Conservation (phyloP, 768 basidiomycete genomes). For the Rhodotorula paludigena region DNA sequence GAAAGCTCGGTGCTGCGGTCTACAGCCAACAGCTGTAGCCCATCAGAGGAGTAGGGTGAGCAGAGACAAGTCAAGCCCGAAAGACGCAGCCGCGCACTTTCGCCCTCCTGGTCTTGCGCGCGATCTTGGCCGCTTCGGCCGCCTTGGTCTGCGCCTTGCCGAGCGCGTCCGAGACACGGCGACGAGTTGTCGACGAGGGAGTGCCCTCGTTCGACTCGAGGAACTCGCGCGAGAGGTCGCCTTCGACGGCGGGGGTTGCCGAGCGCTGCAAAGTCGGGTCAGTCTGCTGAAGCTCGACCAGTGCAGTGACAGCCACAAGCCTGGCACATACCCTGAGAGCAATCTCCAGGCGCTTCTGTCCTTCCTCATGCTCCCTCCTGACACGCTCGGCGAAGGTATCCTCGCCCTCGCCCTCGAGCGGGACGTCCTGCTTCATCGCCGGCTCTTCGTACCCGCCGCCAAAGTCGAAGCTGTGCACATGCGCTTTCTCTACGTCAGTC, state of each 20-base stretch:
- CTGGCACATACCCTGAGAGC: neutral
- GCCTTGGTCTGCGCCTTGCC: neutral
- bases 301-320: neutral
- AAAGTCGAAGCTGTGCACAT: conserved; percentile 17
- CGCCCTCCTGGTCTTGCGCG: conserved; percentile 11
- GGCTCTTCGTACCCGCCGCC: conserved; percentile 9
- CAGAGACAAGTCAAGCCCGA: too few species aligned
- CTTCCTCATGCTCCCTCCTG: conserved; percentile 21
- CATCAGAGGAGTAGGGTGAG: neutral
- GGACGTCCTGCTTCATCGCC: neutral
- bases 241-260: neutral
- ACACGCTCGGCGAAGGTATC: conserved; percentile 15
- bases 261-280: neutral
- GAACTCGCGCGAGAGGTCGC: neutral
- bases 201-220: neutral
- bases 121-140: neutral
- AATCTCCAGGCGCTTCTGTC: neutral
- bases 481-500: too few species aligned
- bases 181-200: conserved; percentile 11
- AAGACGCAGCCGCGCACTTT: neutral
- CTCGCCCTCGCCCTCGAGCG: neutral
- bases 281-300: too few species aligned
- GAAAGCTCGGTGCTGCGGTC: conserved; percentile 20
- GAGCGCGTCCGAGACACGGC: conserved; percentile 27
- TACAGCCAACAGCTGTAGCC: conserved; percentile 6